Conservation (phyloP, 768 basidiomycete genomes). For the Podaxis rugospora region DNA sequence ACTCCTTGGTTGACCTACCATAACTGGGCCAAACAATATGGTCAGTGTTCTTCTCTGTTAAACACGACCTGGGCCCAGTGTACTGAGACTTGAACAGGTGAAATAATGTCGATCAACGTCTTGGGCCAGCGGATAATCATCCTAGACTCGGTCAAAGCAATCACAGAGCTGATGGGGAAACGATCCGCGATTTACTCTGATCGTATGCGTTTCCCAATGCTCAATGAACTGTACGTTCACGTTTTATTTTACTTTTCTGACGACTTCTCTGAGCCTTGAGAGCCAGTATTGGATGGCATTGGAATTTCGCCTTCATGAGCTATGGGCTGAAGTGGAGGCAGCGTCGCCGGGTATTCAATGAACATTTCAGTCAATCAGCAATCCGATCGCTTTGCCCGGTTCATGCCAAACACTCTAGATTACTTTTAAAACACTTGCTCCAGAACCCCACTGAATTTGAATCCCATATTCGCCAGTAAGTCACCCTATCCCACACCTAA, state of each 20-base stretch:
- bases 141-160: not conserved
- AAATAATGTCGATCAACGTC: not conserved
- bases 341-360: constrained; percentile 1
- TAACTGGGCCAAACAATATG: constrained; percentile 19
- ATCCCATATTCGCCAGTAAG: not conserved
- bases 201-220: not conserved
- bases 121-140: not conserved
- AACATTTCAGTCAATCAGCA: constrained; percentile 10
- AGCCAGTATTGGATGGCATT: not conserved
- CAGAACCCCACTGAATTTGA: not conserved
- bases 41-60: not conserved
- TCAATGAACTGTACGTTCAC: not conserved
- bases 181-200: not conserved
- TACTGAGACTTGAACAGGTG: not conserved
- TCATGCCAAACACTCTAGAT: constrained; percentile 1
- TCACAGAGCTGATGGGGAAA: not conserved
- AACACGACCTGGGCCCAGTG: not conserved
- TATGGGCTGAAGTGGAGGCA: constrained; percentile 3
- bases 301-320: not conserved
- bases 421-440: not conserved
- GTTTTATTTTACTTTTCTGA: not conserved
- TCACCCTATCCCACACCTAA: not conserved
- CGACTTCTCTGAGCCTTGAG: not conserved
- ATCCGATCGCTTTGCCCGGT: constrained; percentile 34
- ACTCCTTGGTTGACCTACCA: constrained; percentile 22